Percentiles rank a stretch among this genome's conserved stretches.
Conservation (phyloP, 768 basidiomycete genomes). For the Aureoboletus auriporus region DNA sequence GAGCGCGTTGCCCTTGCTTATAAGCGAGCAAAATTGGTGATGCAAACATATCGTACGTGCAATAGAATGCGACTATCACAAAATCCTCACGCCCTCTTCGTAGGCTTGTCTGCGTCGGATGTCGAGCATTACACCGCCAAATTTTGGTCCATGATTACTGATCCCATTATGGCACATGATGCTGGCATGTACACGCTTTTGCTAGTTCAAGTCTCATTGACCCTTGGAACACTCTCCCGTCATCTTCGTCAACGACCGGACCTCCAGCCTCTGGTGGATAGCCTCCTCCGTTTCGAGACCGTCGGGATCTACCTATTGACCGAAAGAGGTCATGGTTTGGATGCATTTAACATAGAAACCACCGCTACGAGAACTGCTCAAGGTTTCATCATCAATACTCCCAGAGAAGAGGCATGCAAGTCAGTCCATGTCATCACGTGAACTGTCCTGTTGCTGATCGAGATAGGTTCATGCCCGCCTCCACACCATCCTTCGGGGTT, state of each 20-base stretch:
- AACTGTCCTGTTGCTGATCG: background rate
- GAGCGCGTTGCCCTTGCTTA: conserved; percentile 49
- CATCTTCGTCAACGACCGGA: conserved; percentile 48
- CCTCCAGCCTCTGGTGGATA: conserved; percentile 43
- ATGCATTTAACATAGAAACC: conserved; percentile 58
- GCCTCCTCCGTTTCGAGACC: conserved; percentile 49
- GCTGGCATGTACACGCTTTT: conserved; percentile 52
- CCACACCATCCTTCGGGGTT: conserved; percentile 49
- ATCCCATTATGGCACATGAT: conserved; percentile 49
- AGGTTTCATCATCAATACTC: conserved; percentile 54
- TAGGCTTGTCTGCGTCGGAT: conserved; percentile 39
- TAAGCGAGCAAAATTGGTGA: conserved; percentile 32
- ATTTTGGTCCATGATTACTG: conserved; percentile 52
- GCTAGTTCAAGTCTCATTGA: conserved; percentile 47
- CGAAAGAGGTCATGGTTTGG: conserved; percentile 57
- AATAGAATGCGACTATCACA: background rate
- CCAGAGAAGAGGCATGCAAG: conserved; percentile 57
- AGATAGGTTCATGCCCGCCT: conserved; percentile 55
- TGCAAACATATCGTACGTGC: conserved; percentile 35
- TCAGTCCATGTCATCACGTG: conserved; percentile 20
- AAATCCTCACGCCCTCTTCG: background rate
- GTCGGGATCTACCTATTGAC: conserved; percentile 51
- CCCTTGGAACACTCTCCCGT: conserved; percentile 50
- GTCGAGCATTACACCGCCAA: conserved; percentile 44
- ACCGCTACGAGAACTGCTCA: conserved; percentile 48